phyloP scores from a whole-genome alignment of 208 protist genomes.

The Acanthamoeba sp. region DNA sequence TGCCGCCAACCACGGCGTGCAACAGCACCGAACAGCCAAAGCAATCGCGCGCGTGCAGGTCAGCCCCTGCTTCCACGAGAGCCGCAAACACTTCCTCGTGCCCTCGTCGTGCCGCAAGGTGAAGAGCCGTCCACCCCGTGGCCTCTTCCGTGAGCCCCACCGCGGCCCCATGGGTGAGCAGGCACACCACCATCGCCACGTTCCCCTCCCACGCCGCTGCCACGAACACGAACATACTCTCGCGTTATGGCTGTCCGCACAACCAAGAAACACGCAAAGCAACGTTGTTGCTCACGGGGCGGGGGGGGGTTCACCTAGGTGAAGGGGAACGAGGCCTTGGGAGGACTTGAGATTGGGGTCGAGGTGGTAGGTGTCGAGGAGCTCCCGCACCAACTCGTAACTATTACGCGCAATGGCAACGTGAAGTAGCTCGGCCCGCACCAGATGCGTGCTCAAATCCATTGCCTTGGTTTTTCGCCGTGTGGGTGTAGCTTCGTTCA shows the following conservation, averaged over 20 bases:
- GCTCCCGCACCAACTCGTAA: background rate
- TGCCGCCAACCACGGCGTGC: background rate
- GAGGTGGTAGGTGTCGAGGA: background rate
- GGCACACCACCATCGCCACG: constrained; percentile 7
- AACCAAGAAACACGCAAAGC: too few relatives aligned
- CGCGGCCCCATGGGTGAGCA: background rate
- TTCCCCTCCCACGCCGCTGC: constrained; percentile 18
- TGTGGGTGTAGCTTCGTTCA: too few relatives aligned
- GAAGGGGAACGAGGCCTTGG: background rate
- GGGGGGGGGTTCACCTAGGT: background rate
- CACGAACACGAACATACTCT: background rate
- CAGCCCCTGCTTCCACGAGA: background rate
- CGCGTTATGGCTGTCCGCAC: too few relatives aligned
- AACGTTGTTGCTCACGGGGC: too few relatives aligned
- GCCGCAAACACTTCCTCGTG: constrained; percentile 17
- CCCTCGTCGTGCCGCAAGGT: background rate
- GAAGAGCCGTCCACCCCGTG: background rate
- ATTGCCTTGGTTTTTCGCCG: too few relatives aligned
- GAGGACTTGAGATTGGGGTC: background rate
- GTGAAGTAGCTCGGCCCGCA: background rate
- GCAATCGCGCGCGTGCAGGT: background rate
- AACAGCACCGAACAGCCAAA: background rate
- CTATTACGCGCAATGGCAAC: background rate
- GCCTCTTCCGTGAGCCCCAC: background rate
- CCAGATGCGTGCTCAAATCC: too few relatives aligned